Evolutionary conservation across 345 rosid species (phyloP), one percentile per base, ranked within the genome.

Genomic region (Lepidium didymum): DNA sequence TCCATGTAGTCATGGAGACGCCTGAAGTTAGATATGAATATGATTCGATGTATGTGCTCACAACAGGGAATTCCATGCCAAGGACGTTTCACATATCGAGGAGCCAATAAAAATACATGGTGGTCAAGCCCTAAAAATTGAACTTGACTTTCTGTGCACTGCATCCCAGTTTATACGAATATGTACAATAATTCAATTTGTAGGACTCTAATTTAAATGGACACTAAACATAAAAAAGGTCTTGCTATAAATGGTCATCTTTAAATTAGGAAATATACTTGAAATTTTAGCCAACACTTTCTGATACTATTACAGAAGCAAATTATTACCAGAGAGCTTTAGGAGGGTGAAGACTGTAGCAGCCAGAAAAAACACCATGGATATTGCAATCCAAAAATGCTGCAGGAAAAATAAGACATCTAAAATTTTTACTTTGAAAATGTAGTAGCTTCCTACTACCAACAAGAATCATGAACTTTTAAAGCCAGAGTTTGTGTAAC

Each of bases 311-410:
- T 7, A 40, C 61, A 50, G 23, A 8, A 10, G 57, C 31, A 46
- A 67, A 69, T 77, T 65, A 42, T 83, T 93, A 93, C 97, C 98
- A 50, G 83, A 84, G 16, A 93, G 79, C 85, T 93, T 93, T 50
- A 93, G 85, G 67, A 90, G 75, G 73, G 96, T 93, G 77, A 93
- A 93, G 67, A 88, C 69, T 41, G 98, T 88, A 56, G 95, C 98
- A 58, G 96, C 94, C 61, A 88, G 60, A 68, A 90, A 91, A 87
- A 93, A 93, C 77, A 93, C 87, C 98, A 93, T 91, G 69, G 98
- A 88, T 56, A 93, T 88, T 33, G 97, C 96, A 72, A 92, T 84
- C 98, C 98, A 93, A 63, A 93, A 88, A 78, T 93, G 98, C 98
- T 93, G 78, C 70, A 80, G 67, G 68, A 4, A 60, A 61, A 64